Conservation (phyloP, 2,329 filamentous ascomycete genomes). For the Trichothecium sympodiale region DNA sequence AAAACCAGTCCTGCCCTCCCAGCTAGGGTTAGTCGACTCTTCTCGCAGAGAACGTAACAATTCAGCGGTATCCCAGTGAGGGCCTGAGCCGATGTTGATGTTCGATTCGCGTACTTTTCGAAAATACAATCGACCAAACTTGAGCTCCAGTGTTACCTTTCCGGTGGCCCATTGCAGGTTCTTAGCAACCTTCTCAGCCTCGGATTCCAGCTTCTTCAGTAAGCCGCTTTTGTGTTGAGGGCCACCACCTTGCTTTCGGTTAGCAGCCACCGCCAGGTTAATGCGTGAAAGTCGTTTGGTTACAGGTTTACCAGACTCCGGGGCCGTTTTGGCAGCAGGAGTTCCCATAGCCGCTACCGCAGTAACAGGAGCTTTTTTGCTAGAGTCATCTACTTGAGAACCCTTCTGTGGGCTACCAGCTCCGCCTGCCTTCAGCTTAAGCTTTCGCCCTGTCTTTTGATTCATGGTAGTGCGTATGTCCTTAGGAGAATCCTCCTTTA, state of each 20-base stretch:
- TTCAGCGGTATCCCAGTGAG: background rate
- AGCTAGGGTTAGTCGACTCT: background rate
- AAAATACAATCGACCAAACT: slow-evolving; percentile 4
- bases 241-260: too few species aligned
- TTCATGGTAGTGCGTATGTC: slow-evolving; percentile 1
- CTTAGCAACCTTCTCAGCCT: too few species aligned
- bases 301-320: too few species aligned
- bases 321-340: too few species aligned
- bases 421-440: too few species aligned
- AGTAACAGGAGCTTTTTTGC: too few species aligned
- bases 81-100: background rate
- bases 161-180: slow-evolving; percentile 1
- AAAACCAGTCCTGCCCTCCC: background rate
- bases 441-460: background rate
- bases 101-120: background rate
- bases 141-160: slow-evolving; percentile 3
- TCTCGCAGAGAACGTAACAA: background rate
- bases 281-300: too few species aligned
- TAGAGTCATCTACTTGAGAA: too few species aligned
- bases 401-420: too few species aligned
- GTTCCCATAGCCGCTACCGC: too few species aligned
- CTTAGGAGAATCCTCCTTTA: background rate
- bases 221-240: background rate
- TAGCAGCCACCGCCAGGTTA: too few species aligned
- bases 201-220: background rate